phyloP scores from a whole-genome alignment of 352 stramenopile genomes.

The Thalassiosira mediterranea region DNA sequence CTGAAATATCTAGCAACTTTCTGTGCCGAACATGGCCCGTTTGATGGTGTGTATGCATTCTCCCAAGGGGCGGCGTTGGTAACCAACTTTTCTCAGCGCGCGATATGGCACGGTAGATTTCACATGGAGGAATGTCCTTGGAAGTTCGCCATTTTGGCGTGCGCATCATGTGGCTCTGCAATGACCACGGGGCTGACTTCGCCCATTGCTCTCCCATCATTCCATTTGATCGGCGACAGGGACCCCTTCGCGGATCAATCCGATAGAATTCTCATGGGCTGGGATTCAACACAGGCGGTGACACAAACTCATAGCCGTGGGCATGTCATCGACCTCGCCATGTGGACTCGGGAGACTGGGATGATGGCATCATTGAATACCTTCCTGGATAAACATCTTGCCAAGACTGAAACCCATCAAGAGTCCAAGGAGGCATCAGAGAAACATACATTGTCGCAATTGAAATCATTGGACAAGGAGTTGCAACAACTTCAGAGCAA shows the following conservation, averaged over 20 bases:
- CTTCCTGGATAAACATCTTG: slow-evolving; percentile 27
- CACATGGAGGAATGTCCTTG: slow-evolving; percentile 17
- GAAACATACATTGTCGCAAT: too few species aligned
- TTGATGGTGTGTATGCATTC: slow-evolving; percentile 32
- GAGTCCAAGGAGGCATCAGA: too few species aligned
- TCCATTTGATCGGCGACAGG: slow-evolving; percentile 13
- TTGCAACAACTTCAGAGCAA: too few species aligned
- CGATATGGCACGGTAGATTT: slow-evolving; percentile 21
- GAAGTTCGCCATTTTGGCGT: slow-evolving; percentile 31
- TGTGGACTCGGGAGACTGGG: slow-evolving; percentile 27
- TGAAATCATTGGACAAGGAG: too few species aligned
- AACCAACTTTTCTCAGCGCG: slow-evolving; percentile 26
- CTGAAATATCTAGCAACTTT: slow-evolving; percentile 14
- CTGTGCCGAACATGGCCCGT: slow-evolving; percentile 13
- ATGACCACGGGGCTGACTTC: slow-evolving; percentile 3
- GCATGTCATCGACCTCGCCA: slow-evolving; percentile 20
- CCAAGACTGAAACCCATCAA: too few species aligned
- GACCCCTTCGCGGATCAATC: background rate
- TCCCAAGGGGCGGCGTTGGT: slow-evolving; percentile 23
- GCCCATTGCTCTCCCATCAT: slow-evolving; percentile 16
- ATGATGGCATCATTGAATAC: slow-evolving; percentile 13
- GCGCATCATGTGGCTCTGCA: background rate
- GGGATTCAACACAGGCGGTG: slow-evolving; percentile 10
- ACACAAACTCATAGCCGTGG: slow-evolving; percentile 9
- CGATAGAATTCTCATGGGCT: slow-evolving; percentile 3